Conservation (phyloP, 2,329 filamentous ascomycete species). For the Aspergillus proliferans region DNA sequence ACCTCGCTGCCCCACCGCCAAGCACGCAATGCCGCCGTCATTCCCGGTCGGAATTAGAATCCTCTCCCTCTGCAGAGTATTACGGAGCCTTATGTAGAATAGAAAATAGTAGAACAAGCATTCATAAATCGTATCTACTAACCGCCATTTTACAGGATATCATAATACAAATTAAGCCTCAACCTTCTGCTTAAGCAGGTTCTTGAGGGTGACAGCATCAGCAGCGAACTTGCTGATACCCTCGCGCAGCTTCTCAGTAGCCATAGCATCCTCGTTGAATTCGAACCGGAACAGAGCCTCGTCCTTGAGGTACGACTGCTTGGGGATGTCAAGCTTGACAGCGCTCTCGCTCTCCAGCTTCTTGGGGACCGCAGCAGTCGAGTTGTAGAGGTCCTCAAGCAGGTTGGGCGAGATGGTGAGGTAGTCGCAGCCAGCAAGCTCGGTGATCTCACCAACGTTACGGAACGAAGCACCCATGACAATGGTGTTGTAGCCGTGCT, state of each 20-base stretch:
- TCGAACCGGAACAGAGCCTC: constrained; percentile 93
- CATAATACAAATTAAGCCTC: constrained; percentile 32
- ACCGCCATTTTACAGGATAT: constrained; percentile 18
- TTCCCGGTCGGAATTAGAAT: too few relatives aligned
- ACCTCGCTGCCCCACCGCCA: neutral
- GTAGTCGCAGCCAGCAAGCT: constrained; percentile 97
- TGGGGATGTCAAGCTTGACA: constrained; percentile 65
- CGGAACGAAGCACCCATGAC: constrained; percentile 99
- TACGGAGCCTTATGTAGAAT: neutral
- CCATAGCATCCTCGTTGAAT: constrained; percentile 99
- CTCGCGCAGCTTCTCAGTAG: constrained; percentile 96
- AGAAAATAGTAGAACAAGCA: constrained; percentile 1
- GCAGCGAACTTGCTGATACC: constrained; percentile 99
- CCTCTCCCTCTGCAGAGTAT: too few relatives aligned
- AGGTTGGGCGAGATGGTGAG: constrained; percentile 96
- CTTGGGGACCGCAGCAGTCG: constrained; percentile 72
- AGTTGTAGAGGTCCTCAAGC: constrained; percentile 90
- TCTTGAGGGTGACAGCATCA: constrained; percentile 89
- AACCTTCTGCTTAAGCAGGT: constrained; percentile 84
- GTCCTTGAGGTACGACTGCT: constrained; percentile 84
- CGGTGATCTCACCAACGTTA: constrained; percentile 91
- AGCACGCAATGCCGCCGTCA: too few relatives aligned
- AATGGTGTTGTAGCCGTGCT: constrained; percentile 97
- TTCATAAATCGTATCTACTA: constrained; percentile 20
- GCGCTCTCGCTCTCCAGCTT: constrained; percentile 76